Evolutionary conservation across 495 filamentous ascomycete species (phyloP), one percentile per base, ranked within the genome.

Genomic region (Cladorrhinum samala): DNA sequence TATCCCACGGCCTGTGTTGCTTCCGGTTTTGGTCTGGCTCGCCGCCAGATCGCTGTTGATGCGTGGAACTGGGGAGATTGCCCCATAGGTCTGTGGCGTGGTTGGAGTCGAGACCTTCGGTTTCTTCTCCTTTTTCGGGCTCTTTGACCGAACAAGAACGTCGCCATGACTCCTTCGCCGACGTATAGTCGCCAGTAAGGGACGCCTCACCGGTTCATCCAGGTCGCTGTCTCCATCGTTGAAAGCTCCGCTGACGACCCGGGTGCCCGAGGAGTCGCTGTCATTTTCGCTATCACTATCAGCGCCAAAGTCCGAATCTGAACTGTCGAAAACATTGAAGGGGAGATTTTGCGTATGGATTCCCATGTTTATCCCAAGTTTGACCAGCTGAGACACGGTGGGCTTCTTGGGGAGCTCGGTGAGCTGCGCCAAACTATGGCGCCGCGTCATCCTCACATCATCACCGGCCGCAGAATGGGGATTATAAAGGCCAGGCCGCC

Each of bases 321-420:
- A 77, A 36, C 79, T 75, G 47, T 79, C 72, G 14, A 90, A 72
- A 9, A 87, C 79, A 23, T 83, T 76, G 50, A 83, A 77, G 16
- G 82, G 77, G 5, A 94, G 68, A 44, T 82, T 79, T 46, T 90
- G 86, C 9, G 89, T 90, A 49, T 83, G 82, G 76, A 93, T 92
- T 13, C 86, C 86, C 30, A 92, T 70, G 47, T 70, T 85, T 14
- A 77, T 61, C 20, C 83, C 84, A 20, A 87, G 57, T 45, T 79
- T 80, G 24, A 75, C 72, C 54, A 89, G 68, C 17, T 81, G 80
- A 14, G 80, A 82, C 37, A 91, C 79, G 0, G 84, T 87, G 20
- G 81, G 79, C 49, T 79, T 81, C 58, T 77, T 78, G 13, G 72
- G 68, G 16, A 67, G 50, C 20, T 72, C 73, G 25, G 60, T 52